These are phyloP conservation scores for Tarenaya hassleriana DNA, from an alignment of 345 rosid species.

Conservation along the genomic window DNA sequence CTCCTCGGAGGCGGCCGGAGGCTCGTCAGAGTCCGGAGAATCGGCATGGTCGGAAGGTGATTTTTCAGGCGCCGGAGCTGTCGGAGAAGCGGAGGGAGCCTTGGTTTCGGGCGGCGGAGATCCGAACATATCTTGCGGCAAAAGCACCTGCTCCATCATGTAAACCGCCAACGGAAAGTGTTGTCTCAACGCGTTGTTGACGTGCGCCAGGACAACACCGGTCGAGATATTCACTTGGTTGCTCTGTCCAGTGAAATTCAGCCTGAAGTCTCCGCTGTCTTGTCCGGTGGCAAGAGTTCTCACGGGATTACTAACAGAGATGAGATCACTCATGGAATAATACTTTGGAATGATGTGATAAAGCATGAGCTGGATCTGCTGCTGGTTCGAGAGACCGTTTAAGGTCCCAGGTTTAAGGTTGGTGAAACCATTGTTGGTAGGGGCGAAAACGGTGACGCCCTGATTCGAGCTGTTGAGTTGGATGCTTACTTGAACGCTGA, in stretches of 20 bases:
- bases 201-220: slow-evolving; percentile 45
- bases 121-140: slow-evolving; percentile 50
- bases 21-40: slow-evolving; percentile 19
- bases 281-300: slow-evolving; percentile 49
- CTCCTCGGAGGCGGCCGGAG: too few species aligned
- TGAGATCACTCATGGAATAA: slow-evolving; percentile 41
- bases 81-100: slow-evolving; percentile 31
- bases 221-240: slow-evolving; percentile 70
- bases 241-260: slow-evolving; percentile 48
- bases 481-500: slow-evolving; percentile 37
- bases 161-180: slow-evolving; percentile 52
- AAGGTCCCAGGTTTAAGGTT: slow-evolving; percentile 45
- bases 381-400: slow-evolving; percentile 36
- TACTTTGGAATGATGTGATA: slow-evolving; percentile 49
- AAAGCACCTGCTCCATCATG: slow-evolving; percentile 55
- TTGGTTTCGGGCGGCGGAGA: too few species aligned
- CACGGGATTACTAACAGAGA: slow-evolving; percentile 57
- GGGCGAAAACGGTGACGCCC: slow-evolving; percentile 65
- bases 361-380: slow-evolving; percentile 53
- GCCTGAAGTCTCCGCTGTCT: slow-evolving; percentile 36
- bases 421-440: slow-evolving; percentile 70
- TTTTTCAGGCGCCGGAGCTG: slow-evolving; percentile 31
- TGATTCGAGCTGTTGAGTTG: slow-evolving; percentile 63
- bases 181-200: slow-evolving; percentile 41
- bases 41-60: slow-evolving; percentile 28